phyloP scores from a whole-genome alignment of 306 rosid species.

The Senna tora region DNA sequence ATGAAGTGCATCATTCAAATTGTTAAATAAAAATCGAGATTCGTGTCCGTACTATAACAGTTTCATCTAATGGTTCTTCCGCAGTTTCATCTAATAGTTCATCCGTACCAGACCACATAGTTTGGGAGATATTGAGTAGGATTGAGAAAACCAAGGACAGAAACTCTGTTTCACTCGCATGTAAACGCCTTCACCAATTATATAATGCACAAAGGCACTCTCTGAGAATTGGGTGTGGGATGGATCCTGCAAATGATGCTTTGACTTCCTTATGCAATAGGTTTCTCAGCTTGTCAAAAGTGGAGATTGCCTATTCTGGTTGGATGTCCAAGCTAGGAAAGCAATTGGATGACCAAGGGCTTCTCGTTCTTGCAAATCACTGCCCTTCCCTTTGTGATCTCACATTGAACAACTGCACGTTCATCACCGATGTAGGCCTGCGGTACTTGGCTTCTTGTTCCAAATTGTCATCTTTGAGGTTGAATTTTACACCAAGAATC shows the following conservation, averaged over 20 bases:
- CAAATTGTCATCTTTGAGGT: slow-evolving; percentile 65
- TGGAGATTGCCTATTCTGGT: slow-evolving; percentile 80
- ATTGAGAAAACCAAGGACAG: slow-evolving; percentile 63
- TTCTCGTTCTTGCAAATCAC: slow-evolving; percentile 57
- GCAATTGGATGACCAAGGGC: slow-evolving; percentile 87
- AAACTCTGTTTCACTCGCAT: slow-evolving; percentile 60
- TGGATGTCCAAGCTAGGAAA: slow-evolving; percentile 95
- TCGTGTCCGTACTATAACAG: no score
- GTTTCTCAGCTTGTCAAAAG: slow-evolving; percentile 63
- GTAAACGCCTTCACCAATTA: slow-evolving; percentile 57
- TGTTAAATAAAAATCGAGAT: no score
- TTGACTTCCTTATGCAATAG: slow-evolving; percentile 67
- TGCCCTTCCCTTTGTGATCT: slow-evolving; percentile 69
- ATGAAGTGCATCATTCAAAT: no score
- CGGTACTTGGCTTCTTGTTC: slow-evolving; percentile 68
- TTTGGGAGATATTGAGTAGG: slow-evolving; percentile 82
- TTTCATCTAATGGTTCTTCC: no score
- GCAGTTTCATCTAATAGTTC: no score
- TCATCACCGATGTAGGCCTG: slow-evolving; percentile 82
- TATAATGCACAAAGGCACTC: slow-evolving; percentile 72
- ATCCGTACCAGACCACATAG: slow-evolving; percentile 66
- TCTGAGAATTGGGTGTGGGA: slow-evolving; percentile 81
- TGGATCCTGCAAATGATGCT: slow-evolving; percentile 87
- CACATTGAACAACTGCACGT: slow-evolving; percentile 77
- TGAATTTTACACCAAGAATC: slow-evolving; percentile 80